Base-by-base conservation (phyloP, 1,284 basidiomycete genomes). In the Ganoderma leucocontextum region DNA sequence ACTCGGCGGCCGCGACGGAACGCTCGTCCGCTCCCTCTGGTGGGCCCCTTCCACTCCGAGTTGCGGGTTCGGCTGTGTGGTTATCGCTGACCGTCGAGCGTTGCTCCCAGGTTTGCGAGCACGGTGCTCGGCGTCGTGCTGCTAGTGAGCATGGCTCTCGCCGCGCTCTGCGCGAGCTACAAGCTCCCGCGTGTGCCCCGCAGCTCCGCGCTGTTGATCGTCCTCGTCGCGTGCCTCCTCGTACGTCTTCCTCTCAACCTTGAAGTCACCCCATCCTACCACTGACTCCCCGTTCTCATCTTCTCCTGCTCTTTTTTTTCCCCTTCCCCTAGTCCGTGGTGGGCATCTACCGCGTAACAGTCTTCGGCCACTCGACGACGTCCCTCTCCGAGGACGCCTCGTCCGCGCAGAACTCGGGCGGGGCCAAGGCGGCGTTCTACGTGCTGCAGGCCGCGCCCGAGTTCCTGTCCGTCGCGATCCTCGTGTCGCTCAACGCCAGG, bases 391-490 rank as follows among this genome's bases (percentile, higher is more conserved):
- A 29, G 29, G 29, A 29, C 29, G 29, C 29, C 1, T 81, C 79
- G 9, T 75, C 49, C 7, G 80, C 67, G 0, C 77, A 81, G 17
- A 82, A 83, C 73, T 78, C 75, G 12, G 55, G 74, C 2, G 64
- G 63, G 15, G 78, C 78, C 25, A 85, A 86, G 73, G 78, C 77
- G 10, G 66, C 73, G 0, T 86, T 86, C 74, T 86, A 86, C 47
- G 17, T 62, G 29, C 39, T 66, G 39, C 60, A 66, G 22, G 60
- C n/a, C 33, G 41, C 35, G 13, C 60, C 65, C 33, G 65, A 66
- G 55, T 62, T 66, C 55, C 19, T 44, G 39, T 39, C 65, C 13
- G 33, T 53, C 60, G 65, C 65, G 39, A 38, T 66, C 36, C 61
- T 66, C 52, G 22, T 62, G 25, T 36, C 29, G 13, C n/a, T 66